phyloP scores from a whole-genome alignment of 352 stramenopile genomes.

The Pythium brassicae region DNA sequence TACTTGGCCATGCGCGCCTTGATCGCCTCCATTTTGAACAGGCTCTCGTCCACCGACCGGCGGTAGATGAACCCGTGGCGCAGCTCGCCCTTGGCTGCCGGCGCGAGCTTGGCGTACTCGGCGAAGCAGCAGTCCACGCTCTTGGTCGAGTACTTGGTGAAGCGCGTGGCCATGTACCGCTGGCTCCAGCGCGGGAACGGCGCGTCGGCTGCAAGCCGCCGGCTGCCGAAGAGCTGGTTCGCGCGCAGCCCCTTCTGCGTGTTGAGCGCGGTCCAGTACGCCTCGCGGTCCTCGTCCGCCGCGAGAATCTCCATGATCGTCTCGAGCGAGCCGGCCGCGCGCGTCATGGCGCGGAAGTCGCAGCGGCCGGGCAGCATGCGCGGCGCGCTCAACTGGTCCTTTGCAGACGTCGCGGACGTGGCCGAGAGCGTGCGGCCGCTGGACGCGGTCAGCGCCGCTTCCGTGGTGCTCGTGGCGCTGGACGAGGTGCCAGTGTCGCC shows the following conservation, averaged over 20 bases:
- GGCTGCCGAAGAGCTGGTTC: slow-evolving; percentile 34
- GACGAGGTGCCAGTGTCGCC: slow-evolving; percentile 4
- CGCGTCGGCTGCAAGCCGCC: slow-evolving; percentile 20
- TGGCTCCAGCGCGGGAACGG: slow-evolving; percentile 63
- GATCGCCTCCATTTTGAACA: slow-evolving; percentile 38
- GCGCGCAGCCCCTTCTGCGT: slow-evolving; percentile 57
- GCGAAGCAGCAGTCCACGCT: slow-evolving; percentile 58
- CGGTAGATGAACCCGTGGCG: slow-evolving; percentile 68
- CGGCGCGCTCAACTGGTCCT: not conserved
- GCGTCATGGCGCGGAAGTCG: slow-evolving; percentile 68
- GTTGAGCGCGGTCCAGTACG: slow-evolving; percentile 72
- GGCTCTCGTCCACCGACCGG: slow-evolving; percentile 54
- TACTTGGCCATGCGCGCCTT: slow-evolving; percentile 41
- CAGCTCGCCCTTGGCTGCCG: slow-evolving; percentile 15
- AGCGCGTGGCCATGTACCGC: slow-evolving; percentile 55
- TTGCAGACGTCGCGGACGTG: slow-evolving; percentile 13
- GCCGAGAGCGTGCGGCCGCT: slow-evolving; percentile 18
- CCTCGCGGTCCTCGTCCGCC: slow-evolving; percentile 51
- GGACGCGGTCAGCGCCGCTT: slow-evolving; percentile 3
- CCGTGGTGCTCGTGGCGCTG: not conserved
- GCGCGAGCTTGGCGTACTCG: slow-evolving; percentile 45
- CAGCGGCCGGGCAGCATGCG: slow-evolving; percentile 26
- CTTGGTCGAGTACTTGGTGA: slow-evolving; percentile 49
- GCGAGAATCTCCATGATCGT: slow-evolving; percentile 53
- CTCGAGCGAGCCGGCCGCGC: slow-evolving; percentile 53